phyloP scores from a whole-genome alignment of 371 early-diverging fungal genomes.

The Circinella umbellata region DNA sequence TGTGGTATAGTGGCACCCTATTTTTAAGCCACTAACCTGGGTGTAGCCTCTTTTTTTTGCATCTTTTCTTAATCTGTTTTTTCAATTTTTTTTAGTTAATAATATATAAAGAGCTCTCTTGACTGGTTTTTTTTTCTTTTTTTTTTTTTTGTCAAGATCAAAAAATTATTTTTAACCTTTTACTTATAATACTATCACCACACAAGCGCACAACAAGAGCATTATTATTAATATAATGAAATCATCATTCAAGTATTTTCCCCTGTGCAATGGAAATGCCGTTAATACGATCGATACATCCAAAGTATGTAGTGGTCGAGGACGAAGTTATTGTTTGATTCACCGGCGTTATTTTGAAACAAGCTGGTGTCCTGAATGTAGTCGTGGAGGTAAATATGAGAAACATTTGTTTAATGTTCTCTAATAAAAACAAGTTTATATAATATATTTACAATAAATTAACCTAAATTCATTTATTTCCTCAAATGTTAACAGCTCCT shows the following conservation, averaged over 20 bases:
- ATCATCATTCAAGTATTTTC: conserved; percentile 2
- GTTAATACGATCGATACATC: neutral
- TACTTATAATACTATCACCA: no score
- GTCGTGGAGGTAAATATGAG: conserved; percentile 19
- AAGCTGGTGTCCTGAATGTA: conserved; percentile 30
- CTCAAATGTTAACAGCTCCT: no score
- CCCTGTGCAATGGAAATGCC: neutral
- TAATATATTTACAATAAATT: no score
- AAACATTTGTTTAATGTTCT: neutral
- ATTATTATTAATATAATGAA: neutral
- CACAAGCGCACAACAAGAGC: neutral
- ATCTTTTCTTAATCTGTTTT: neutral
- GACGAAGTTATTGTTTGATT: conserved; percentile 27
- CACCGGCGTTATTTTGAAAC: conserved; percentile 30
- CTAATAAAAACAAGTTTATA: neutral
- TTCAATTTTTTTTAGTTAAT: neutral
- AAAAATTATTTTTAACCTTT: no score
- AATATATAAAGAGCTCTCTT: conserved; percentile 4
- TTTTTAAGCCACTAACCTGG: conserved; percentile 9
- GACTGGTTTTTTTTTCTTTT: no score
- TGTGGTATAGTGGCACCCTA: conserved; percentile 5
- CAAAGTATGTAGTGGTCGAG: conserved; percentile 22
- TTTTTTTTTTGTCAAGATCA: neutral
- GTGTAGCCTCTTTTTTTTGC: neutral
- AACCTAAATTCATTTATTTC: no score